A percentile compares a stretch with the other conserved stretches of the same genome.
These are phyloP conservation scores for Gossypium anomalum DNA, from an alignment of 345 rosid species.

Conservation along the genomic window DNA sequence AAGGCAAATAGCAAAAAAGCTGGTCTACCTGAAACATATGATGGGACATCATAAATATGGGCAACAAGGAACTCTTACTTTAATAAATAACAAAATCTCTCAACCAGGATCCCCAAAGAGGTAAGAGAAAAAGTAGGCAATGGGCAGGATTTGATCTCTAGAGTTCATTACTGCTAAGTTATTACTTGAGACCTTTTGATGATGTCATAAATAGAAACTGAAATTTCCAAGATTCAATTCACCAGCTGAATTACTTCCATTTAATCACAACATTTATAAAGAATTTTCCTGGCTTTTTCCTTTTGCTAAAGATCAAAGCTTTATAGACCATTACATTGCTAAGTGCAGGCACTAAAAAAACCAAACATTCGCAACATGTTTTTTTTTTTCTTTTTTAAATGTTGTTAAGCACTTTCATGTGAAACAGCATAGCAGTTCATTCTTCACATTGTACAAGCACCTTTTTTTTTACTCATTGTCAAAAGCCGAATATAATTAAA, in stretches of 20 bases:
- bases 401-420: not conserved
- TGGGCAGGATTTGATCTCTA: not conserved
- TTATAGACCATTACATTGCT: not conserved
- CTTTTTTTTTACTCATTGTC: not conserved
- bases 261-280: not conserved
- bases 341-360: not conserved
- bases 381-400: not conserved
- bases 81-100: not conserved
- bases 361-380: not conserved
- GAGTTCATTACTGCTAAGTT: not conserved
- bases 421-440: not conserved
- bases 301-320: not conserved
- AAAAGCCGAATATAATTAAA: not conserved
- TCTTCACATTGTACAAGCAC: not conserved
- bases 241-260: not conserved
- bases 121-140: not conserved
- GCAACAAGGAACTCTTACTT: not conserved
- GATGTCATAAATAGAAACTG: not conserved
- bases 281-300: not conserved
- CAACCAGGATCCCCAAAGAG: conserved; percentile 1
- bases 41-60: not conserved
- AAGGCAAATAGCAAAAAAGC: not conserved
- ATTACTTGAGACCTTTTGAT: not conserved
- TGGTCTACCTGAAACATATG: not conserved
- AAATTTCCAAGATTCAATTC: not conserved